A percentile compares a stretch with the other conserved stretches of the same genome.
phyloP scores from a whole-genome alignment of 2,329 filamentous ascomycete genomes.

The Bipolaris cookei region DNA sequence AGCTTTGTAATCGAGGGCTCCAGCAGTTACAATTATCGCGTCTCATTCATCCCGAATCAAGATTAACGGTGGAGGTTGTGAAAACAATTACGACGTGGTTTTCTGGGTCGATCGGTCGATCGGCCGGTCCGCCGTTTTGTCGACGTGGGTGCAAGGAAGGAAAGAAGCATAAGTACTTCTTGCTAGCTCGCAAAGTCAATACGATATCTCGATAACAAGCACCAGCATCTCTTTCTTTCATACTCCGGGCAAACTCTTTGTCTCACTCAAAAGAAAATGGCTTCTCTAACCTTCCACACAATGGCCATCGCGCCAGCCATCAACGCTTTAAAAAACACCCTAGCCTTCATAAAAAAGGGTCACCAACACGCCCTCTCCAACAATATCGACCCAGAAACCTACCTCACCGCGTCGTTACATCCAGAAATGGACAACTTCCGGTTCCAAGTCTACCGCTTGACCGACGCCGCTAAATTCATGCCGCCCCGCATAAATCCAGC shows the following conservation, averaged over 20 bases:
- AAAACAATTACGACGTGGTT: neutral
- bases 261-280: slow-evolving; percentile 23
- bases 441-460: slow-evolving; percentile 57
- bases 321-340: slow-evolving; percentile 52
- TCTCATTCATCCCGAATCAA: neutral
- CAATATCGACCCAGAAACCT: slow-evolving; percentile 43
- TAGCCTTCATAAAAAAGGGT: slow-evolving; percentile 54
- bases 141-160: neutral
- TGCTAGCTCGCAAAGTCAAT: neutral
- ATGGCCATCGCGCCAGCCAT: slow-evolving; percentile 53
- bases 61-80: neutral
- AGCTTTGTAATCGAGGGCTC: neutral
- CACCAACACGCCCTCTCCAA: slow-evolving; percentile 51
- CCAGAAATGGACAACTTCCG: slow-evolving; percentile 59
- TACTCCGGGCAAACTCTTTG: neutral
- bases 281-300: slow-evolving; percentile 39
- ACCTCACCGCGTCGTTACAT: slow-evolving; percentile 53
- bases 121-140: too few species aligned
- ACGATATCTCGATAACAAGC: neutral
- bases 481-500: slow-evolving; percentile 49
- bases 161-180: neutral
- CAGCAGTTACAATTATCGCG: neutral
- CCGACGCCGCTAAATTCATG: slow-evolving; percentile 52
- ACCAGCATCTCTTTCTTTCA: too few species aligned
- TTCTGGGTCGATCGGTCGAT: neutral